Evolutionary conservation across 306 rosid species (phyloP), one percentile per base, ranked within the genome.

Genomic region (Pterocarpus santalinus): DNA sequence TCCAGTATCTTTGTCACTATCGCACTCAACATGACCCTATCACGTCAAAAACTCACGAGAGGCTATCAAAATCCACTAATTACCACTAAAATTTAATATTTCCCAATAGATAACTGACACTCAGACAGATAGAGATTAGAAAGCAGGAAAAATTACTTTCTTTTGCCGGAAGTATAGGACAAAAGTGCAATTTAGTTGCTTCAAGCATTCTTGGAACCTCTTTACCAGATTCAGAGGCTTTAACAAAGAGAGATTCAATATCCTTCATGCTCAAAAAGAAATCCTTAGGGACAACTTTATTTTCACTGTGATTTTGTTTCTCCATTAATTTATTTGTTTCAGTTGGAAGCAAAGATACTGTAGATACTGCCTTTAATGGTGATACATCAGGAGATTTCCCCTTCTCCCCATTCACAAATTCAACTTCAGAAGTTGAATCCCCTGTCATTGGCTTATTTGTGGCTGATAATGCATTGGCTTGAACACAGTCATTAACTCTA

Each of bases 141-240:
- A 73, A 80, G 82, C 49, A 64, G 81, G 73, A 77, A 73, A 79
- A n/a, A 77, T 86, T 92, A 96, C 99, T 87, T 78, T 89, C 91
- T 88, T 88, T 90, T 60, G 86, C 92, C 0, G 80, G 86, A 57
- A 92, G 81, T 66, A 93, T 85, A 8, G 97, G 98, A 72, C 97
- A 92, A 76, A 96, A 93, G 78, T 96, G 95, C 67, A 93, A 84
- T 85, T 96, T 96, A 79, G 93, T 93, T 78, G 99, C 98, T 86
- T 93, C 98, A 82, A 96, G 98, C 99, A 96, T 96, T 89, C 91
- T 92, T 62, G 99, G 99, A 85, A 96, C 93, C 90, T 92, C 99
- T 87, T 60, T 82, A 52, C 98, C 97, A 53, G 97, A 88, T 33
- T 93, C 97, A 22, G 94, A 92, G 81, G 99, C 98, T 85, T 87